Conservation (phyloP, 2,329 filamentous ascomycete genomes). For the Didymella lethalis region DNA sequence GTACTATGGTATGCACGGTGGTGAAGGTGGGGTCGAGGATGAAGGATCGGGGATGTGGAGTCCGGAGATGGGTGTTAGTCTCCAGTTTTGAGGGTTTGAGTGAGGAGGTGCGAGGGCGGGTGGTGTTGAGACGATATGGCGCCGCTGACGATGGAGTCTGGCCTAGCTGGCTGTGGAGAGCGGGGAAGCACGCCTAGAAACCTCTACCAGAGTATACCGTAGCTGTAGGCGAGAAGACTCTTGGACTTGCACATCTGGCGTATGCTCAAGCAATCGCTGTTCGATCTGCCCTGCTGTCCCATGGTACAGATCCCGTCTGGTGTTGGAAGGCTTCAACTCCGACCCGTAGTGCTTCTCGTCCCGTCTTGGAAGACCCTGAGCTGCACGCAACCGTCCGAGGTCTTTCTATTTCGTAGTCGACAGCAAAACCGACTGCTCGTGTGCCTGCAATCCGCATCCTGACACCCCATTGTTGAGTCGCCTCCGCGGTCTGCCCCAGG, state of each 20-base stretch:
- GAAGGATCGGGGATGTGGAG: slow-evolving; percentile 10
- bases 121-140: not conserved
- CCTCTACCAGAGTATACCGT: not conserved
- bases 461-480: not conserved
- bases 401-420: not conserved
- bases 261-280: not conserved
- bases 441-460: not conserved
- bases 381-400: slow-evolving; percentile 15
- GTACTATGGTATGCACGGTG: slow-evolving; percentile 1
- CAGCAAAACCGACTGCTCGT: not conserved
- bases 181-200: not conserved
- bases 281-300: not conserved
- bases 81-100: not conserved
- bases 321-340: slow-evolving; percentile 4
- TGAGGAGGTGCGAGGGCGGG: not conserved
- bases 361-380: slow-evolving; percentile 16
- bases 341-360: slow-evolving; percentile 2
- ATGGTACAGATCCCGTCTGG: slow-evolving; percentile 6
- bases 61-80: slow-evolving; percentile 9
- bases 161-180: not conserved
- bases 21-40: slow-evolving; percentile 12
- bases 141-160: not conserved
- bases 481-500: slow-evolving; percentile 9
- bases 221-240: not conserved
- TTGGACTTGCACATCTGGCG: not conserved